Evolutionary conservation across 768 basidiomycete species (phyloP).

Genomic region (Kwoniella pini): DNA sequence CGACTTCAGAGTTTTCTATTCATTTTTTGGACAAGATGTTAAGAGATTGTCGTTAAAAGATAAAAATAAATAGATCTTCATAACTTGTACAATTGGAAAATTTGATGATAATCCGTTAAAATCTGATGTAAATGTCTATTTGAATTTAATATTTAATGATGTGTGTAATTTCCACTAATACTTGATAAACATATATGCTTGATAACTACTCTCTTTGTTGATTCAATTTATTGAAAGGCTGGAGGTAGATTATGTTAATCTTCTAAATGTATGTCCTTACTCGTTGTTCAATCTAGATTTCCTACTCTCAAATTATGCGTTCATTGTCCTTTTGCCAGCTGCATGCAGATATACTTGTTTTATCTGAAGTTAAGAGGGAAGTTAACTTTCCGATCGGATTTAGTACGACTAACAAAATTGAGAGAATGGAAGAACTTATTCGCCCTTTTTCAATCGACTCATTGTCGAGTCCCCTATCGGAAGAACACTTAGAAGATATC

Average conservation of each 20-base stretch:
- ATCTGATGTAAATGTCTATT: constrained; percentile 11
- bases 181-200: too few species aligned
- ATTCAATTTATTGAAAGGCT: too few species aligned
- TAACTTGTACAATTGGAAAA: constrained; percentile 34
- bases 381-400: too few species aligned
- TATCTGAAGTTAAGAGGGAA: too few species aligned
- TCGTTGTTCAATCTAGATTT: too few species aligned
- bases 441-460: constrained; percentile 6
- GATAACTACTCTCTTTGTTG: too few species aligned
- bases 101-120: constrained; percentile 17
- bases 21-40: too few species aligned
- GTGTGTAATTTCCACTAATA: too few species aligned
- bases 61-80: constrained; percentile 17
- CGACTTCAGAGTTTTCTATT: background rate
- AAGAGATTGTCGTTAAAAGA: background rate
- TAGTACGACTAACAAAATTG: constrained; percentile 20
- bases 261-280: constrained; percentile 18
- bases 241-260: constrained; percentile 22
- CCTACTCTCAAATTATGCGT: too few species aligned
- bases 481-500: constrained; percentile 15
- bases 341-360: constrained; percentile 28
- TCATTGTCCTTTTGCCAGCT: too few species aligned
- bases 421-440: constrained; percentile 20
- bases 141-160: too few species aligned
- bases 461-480: constrained; percentile 1